These are phyloP conservation scores for Syzygium malaccense DNA, from an alignment of 441 rosid species.

Conservation along the genomic window DNA sequence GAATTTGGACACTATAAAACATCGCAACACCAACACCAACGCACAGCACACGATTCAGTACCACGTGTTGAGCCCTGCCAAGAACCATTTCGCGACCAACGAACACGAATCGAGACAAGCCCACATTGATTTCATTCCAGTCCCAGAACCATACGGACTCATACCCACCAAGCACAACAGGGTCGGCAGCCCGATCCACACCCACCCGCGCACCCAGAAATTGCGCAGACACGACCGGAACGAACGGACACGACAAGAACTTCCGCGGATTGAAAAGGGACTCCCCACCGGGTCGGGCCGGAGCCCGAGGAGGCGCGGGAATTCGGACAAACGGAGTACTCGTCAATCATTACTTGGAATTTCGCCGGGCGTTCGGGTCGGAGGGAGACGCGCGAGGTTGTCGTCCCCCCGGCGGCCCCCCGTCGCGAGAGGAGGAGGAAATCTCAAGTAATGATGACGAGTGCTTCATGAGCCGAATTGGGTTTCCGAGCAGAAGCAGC, in stretches of 20 bases:
- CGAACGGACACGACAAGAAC: not conserved
- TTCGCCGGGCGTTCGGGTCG: not conserved
- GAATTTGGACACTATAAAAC: not conserved
- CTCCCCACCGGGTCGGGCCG: not conserved
- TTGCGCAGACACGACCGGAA: not conserved
- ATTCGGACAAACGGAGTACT: not conserved
- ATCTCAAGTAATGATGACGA: slow-evolving; percentile 1
- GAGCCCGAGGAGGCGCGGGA: not conserved
- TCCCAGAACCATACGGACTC: not conserved
- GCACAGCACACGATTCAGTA: not conserved
- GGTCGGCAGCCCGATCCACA: not conserved
- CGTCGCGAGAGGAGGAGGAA: not conserved
- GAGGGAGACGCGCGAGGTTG: not conserved
- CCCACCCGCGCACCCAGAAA: not conserved
- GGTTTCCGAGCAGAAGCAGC: not conserved
- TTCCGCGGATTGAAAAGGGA: not conserved
- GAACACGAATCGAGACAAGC: not conserved
- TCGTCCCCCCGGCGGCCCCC: too few species aligned
- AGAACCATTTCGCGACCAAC: not conserved
- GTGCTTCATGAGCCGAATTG: not conserved
- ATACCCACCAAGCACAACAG: not conserved
- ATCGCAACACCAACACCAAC: rapidly evolving
- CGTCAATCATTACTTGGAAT: slow-evolving; percentile 7
- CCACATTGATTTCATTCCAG: not conserved
- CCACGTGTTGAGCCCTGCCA: not conserved